Conservation (phyloP, 192 early-diverging fungal species). For the Martensiomyces pterosporus region DNA sequence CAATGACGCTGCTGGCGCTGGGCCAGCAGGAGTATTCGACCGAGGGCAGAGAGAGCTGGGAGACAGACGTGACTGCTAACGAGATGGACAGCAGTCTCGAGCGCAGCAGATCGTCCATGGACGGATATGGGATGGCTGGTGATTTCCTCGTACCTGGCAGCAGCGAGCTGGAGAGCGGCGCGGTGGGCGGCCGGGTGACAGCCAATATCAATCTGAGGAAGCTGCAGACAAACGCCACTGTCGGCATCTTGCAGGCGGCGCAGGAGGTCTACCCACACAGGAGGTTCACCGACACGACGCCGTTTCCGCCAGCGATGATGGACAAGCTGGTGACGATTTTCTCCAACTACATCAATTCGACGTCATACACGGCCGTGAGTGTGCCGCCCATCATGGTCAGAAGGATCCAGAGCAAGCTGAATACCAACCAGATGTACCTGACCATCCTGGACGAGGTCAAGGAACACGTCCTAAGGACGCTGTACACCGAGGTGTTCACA, state of each 20-base stretch:
- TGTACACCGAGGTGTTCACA: constrained; percentile 46
- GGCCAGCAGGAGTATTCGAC: constrained; percentile 38
- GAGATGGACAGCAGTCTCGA: neutral
- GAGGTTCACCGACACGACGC: constrained; percentile 23
- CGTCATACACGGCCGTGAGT: constrained; percentile 37
- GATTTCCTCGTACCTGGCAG: constrained; percentile 6
- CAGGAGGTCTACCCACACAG: constrained; percentile 32
- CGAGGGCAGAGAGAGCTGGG: constrained; percentile 27
- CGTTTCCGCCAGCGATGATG: constrained; percentile 38
- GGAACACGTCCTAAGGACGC: constrained; percentile 46
- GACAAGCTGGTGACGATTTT: constrained; percentile 46
- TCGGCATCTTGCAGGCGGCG: constrained; percentile 39
- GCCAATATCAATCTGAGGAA: constrained; percentile 13
- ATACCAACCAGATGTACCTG: constrained; percentile 29
- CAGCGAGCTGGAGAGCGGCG: constrained; percentile 19
- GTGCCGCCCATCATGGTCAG: constrained; percentile 36
- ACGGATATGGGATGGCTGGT: too few species aligned
- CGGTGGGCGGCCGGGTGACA: neutral
- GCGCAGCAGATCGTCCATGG: constrained; percentile 8
- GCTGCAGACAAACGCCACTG: constrained; percentile 37
- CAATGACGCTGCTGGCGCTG: constrained; percentile 23
- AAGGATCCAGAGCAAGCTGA: constrained; percentile 28
- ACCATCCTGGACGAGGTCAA: constrained; percentile 2
- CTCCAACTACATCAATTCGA: constrained; percentile 45
- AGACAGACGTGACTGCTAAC: constrained; percentile 24